Percentiles rank a stretch among this genome's conserved stretches.
phyloP scores from a whole-genome alignment of 2,329 filamentous ascomycete genomes.

The Neofusicoccum laricinum region DNA sequence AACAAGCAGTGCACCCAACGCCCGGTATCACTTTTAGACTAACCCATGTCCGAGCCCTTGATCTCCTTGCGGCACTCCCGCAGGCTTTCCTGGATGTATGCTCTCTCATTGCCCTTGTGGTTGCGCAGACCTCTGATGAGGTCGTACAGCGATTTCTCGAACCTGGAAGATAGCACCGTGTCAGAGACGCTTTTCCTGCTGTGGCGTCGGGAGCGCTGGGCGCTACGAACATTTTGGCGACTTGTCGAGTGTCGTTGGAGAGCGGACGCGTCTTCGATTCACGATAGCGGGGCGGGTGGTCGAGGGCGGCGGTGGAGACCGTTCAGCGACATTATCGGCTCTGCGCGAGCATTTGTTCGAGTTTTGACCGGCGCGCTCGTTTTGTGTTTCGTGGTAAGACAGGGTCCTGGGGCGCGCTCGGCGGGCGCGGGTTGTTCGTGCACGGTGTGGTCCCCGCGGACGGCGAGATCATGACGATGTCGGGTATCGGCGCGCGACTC shows the following conservation, averaged over 20 bases:
- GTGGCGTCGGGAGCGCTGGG: neutral
- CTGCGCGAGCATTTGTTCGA: constrained; percentile 1
- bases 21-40: constrained; percentile 41
- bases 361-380: neutral
- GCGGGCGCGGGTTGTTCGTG: constrained; percentile 1
- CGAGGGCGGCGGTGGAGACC: constrained; percentile 1
- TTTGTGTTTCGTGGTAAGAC: neutral
- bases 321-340: constrained; percentile 12
- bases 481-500: neutral
- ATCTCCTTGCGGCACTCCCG: constrained; percentile 96
- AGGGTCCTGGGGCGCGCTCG: neutral
- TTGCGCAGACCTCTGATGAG: constrained; percentile 94
- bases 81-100: constrained; percentile 89
- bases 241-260: neutral
- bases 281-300: constrained; percentile 13
- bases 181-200: neutral
- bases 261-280: constrained; percentile 5
- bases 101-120: constrained; percentile 91
- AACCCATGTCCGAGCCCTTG: constrained; percentile 81
- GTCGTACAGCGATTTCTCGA: constrained; percentile 98
- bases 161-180: constrained; percentile 57
- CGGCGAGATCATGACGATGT: constrained; percentile 10
- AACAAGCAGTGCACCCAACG: neutral
- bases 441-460: constrained; percentile 11
- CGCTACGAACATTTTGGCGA: neutral